Evolutionary conservation across 2,329 filamentous ascomycete species (phyloP), one percentile per base, ranked within the genome.

Genomic region (Aspergillus fijiensis): DNA sequence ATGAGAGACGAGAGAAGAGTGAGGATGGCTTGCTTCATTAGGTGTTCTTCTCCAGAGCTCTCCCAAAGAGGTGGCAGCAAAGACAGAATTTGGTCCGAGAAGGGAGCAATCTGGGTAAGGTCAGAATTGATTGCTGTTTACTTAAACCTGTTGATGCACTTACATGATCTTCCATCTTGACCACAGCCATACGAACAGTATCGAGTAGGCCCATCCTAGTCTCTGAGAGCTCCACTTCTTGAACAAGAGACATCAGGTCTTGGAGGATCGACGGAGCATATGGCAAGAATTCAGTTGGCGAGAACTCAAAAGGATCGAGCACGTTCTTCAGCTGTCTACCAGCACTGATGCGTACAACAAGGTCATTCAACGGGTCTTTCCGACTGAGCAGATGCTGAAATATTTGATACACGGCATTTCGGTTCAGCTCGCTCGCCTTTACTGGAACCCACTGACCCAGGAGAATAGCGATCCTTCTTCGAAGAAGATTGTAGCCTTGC

Each of bases 21-120:
- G 59, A 98, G 84, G 55, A 98, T 92, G 1, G 92, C 88, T 76
- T 97, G 93, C 76, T 98, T 98, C 82, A 97, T 90, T 74, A 98
- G 86, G 76, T 92, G 91, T 70, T 95, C 91, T 61, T 96, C 89
- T 0, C 89, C 91, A 2, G 91, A 92, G 55, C 88, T 86, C 61
- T 91, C 88, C 95, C 95, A 99, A 0, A 98, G 82, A 4, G 83
- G 82, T 0, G 94, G 93, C 6, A 98, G 82, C 12, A 92, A 84
- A 1, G 85, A 82, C 75, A 99, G 89, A 61, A 99, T 90, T 61
- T 89, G 86, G 68, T 96, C 91, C 5, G 91, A 91, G 62, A 84
- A 87, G 1, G 84, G 84, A 3, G 81, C 79, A 60, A 88, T 86
- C 80, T 84, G 19, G 35, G 14, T 23, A 45, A 7, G 1, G 54